Base-by-base conservation (phyloP, 139 green algal species). In the Volvox africanus region DNA sequence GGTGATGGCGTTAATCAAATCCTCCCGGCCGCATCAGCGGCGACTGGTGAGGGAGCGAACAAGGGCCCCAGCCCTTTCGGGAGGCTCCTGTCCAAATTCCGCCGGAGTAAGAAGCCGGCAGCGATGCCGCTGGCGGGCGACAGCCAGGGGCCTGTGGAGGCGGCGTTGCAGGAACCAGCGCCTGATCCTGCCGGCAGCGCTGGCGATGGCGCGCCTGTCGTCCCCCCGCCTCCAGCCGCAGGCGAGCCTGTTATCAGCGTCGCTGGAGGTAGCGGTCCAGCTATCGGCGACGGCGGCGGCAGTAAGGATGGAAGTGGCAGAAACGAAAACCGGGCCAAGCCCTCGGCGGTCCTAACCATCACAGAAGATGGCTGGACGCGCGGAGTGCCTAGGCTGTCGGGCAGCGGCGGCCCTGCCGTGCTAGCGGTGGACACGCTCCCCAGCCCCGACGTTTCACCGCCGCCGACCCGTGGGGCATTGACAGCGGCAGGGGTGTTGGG, bases 281-380 rank as follows among this genome's bases (percentile, higher is more conserved):
- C 32, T 20, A n/a, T n/a, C n/a, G 75, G 14, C 32, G 30, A 2
- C 32, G 30, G 75, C 75, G 33, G 75, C 30, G 75, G 24, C 73
- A 33, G 24, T 44, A 32, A 1, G 24, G 22, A 19, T 32, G 73
- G 16, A 1, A 35, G 24, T 30, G 75, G 30, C 75, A 55, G 44
- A 55, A 55, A 55, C 44, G 44, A 55, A 14, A 55, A 55, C 44
- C 44, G 44, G 44, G 9, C 44, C 36, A 13, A 19, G 36, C 1
- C 36, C 11, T 13, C 36, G 35, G 78, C 78, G 22, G 20, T 44
- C 12, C 9, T 84, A 24, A 32, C 16, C 28, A 62, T 3, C 0
- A 68, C 78, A 11, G 78, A 84, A 44, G 78, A 84, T 26, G 75
- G 75, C 12, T 84, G 78, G 78, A 84, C 78, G 36, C 36, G 78